Base-by-base conservation (phyloP, 2,329 filamentous ascomycete genomes). In the Teratosphaeria nubilosa region DNA sequence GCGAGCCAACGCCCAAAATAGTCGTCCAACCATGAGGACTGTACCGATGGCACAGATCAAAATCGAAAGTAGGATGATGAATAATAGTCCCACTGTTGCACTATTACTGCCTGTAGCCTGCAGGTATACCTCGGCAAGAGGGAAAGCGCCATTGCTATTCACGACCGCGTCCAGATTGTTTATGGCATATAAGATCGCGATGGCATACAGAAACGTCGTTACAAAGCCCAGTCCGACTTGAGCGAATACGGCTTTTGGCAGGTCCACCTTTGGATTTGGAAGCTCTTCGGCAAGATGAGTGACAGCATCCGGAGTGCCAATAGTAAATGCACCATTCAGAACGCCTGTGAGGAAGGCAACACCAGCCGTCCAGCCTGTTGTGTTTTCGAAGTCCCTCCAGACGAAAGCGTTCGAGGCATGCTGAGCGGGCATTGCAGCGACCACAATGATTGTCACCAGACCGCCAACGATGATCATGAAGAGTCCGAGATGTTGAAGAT, bases 11-110 rank as follows among this genome's bases (percentile, higher is more conserved):
- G 34, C 34, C 53, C 57, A 59, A 30, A 34, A 76, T 70, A 68
- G 63, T 22, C 71, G 67, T n/a, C 69, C 66, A 31, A 69, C 63
- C 68, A 67, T 84, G 41, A 83, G 69, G 32, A 81, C 70, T 2
- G 82, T 83, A 11, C 78, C 77, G 25, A 80, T 64, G 45, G 76
- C 75, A 63, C 78, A 80, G 54, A 78, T 75, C 57, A 79, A 62
- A 27, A 77, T 76, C 20, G 79, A 79, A 7, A 80, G 68, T 66
- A 82, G 79, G 57, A 82, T 73, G 59, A 85, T 78, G 62, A 84
- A 76, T n/a, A 84, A 69, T 9, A 85, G 73, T 2, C 81, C 82
- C 45, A 85, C 78, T 0, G 80, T 79, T 14, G 78, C 82, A 1
- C 76, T 79, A n/a, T 63, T 65, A 27, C 72, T 72, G 14, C 76